Evolutionary conservation across 1,284 basidiomycete genomes (phyloP).

Genomic region (Cystobasidium sp.): DNA sequence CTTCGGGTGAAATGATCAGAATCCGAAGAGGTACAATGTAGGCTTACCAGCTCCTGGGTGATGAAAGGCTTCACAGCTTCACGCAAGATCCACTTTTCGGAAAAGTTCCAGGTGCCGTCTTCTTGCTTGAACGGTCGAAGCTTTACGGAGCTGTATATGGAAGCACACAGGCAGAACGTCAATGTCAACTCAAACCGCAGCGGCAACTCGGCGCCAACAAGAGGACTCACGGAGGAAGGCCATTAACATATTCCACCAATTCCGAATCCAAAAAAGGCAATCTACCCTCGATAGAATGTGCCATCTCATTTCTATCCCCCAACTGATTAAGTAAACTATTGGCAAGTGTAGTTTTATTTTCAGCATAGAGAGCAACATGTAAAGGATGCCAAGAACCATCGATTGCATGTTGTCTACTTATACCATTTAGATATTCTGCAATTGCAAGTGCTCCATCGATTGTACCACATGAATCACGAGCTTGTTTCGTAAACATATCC

Average conservation of each 20-base stretch:
- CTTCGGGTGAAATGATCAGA: not conserved
- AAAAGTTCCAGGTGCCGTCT: conserved; percentile 50
- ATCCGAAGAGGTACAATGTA: not conserved
- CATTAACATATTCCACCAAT: conserved; percentile 58
- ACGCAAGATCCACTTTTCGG: conserved; percentile 59
- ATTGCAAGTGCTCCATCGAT: conserved; percentile 56
- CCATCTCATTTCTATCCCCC: conserved; percentile 59
- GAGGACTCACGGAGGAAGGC: conserved; percentile 55
- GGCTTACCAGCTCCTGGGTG: conserved; percentile 50
- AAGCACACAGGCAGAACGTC: not conserved
- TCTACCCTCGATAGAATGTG: conserved; percentile 59
- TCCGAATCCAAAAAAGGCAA: conserved; percentile 59
- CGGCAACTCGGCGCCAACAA: conserved; percentile 37
- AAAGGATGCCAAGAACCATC: conserved; percentile 52
- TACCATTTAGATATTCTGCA: conserved; percentile 56
- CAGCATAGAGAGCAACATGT: conserved; percentile 53
- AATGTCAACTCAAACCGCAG: conserved; percentile 36
- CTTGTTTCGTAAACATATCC: conserved; percentile 27
- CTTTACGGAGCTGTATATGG: conserved; percentile 33
- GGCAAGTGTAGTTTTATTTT: conserved; percentile 55
- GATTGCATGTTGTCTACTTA: conserved; percentile 49
- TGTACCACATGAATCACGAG: conserved; percentile 40
- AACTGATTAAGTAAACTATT: conserved; percentile 58
- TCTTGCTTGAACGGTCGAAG: conserved; percentile 30
- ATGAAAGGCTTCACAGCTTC: conserved; percentile 58